Conservation (phyloP, 2,329 filamentous ascomycete genomes). For the Diplocarpon mali region DNA sequence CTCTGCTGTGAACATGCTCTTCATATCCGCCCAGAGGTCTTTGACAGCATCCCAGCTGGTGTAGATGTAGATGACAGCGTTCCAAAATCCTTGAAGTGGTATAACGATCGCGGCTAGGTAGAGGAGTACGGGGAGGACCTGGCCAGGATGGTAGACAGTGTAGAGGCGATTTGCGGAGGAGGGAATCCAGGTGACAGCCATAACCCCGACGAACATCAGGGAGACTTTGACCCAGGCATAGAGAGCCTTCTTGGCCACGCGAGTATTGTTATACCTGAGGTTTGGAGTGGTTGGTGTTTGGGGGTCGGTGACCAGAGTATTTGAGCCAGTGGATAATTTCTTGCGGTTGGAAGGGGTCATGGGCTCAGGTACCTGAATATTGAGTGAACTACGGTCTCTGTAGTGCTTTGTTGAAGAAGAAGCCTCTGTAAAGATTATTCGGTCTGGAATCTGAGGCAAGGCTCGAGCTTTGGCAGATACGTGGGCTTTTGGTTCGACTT, state of each 20-base stretch:
- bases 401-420: too few relatives aligned
- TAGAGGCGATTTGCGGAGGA: conserved; percentile 70
- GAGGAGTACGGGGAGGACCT: conserved; percentile 48
- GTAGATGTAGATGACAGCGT: conserved; percentile 62
- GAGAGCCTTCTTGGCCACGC: conserved; percentile 43
- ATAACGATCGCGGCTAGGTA: conserved; percentile 64
- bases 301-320: not conserved
- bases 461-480: too few relatives aligned
- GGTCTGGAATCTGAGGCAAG: too few relatives aligned
- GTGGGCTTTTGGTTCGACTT: not conserved
- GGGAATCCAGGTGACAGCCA: conserved; percentile 65
- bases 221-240: conserved; percentile 62
- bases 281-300: not conserved
- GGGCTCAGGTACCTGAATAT: too few relatives aligned
- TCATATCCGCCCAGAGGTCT: not conserved
- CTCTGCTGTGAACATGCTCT: too few relatives aligned
- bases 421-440: too few relatives aligned
- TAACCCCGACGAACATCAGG: conserved; percentile 58
- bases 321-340: not conserved
- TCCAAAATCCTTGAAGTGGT: conserved; percentile 78
- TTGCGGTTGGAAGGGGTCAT: too few relatives aligned
- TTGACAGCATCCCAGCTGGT: conserved; percentile 38
- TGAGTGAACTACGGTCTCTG: too few relatives aligned
- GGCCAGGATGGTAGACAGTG: conserved; percentile 46
- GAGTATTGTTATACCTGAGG: not conserved